Base-by-base conservation (phyloP, 2,329 filamentous ascomycete genomes). In the Plectosphaerella sp. region DNA sequence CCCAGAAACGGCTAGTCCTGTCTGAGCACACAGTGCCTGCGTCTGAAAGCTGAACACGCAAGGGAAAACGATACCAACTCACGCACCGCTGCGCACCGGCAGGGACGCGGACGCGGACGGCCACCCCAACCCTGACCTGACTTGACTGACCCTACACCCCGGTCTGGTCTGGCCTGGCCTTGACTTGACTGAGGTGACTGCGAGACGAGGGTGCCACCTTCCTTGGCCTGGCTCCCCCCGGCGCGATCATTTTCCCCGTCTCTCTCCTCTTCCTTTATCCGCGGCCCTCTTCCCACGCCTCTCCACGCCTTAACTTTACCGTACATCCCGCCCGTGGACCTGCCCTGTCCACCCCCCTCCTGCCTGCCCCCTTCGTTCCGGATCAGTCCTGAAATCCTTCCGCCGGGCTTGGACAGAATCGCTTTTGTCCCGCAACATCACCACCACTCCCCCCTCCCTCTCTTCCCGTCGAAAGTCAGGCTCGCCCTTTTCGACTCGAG, bases 1-100 rank as follows among this genome's bases (percentile, higher is more conserved):
- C 47, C 47, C 47, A 48, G 47, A 48, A 48, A 39, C 18, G 36
- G 47, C 47, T 48, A 48, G 35, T 25, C 47, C 10, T 48, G 47
- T 48, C 47, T 48, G 47, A 48, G 35, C 37, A 22, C 47, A 48
- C 47, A 48, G 47, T 48, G 47, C 35, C 47, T 43, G 41, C 16
- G 18, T 43, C 18, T 43, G 41, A 43, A 22, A 43, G 41, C 41
- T 43, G 41, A 43, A 43, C 22, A 22, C n/a, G 41, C n/a, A 43
- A 33, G 28, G 28, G 28, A 33, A 33, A 33, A 33, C 28, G 28
- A 33, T 33, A 33, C 22, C 22, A 22, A 22, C 43, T 46, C 43
- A 18, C 45, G 45, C 20, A 25, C 35, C 45, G 28, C 24, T 22
- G 22, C 22, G 22, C 22, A 22, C 22, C 22, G 22, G 22, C 22